Conservation (phyloP, 176 grass and related monocot species). For the Musa troglodytarum region DNA sequence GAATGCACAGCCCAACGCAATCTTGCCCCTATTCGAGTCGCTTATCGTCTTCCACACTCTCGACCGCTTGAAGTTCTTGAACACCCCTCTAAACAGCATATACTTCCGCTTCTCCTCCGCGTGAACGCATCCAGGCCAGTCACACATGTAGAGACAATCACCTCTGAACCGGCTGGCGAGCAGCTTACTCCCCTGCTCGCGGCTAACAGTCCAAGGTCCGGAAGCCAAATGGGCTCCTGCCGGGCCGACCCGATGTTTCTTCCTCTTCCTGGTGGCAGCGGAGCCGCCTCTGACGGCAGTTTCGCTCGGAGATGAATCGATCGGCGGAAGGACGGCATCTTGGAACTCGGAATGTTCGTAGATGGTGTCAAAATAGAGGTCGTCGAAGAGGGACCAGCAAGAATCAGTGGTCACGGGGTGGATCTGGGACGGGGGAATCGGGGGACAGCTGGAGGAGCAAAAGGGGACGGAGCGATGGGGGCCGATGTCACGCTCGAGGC, state of each 20-base stretch:
- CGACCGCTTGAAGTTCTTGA: slow-evolving; percentile 66
- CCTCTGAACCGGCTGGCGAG: slow-evolving; percentile 76
- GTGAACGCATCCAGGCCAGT: slow-evolving; percentile 89
- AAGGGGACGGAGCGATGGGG: slow-evolving; percentile 36
- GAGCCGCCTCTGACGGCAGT: neutral
- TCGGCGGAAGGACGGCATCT: slow-evolving; percentile 6
- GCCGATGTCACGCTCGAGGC: slow-evolving; percentile 83
- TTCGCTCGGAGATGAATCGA: neutral
- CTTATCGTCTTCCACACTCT: slow-evolving; percentile 63
- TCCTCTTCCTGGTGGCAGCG: slow-evolving; percentile 12
- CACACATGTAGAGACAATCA: slow-evolving; percentile 84
- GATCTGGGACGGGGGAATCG: neutral
- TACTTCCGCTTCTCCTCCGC: slow-evolving; percentile 79
- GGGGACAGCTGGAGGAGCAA: neutral
- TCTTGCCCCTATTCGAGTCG: slow-evolving; percentile 50
- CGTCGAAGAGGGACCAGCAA: slow-evolving; percentile 77
- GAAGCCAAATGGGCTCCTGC: slow-evolving; percentile 60
- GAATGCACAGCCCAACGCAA: slow-evolving; percentile 72
- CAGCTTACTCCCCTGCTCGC: slow-evolving; percentile 84
- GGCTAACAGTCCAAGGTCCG: slow-evolving; percentile 63
- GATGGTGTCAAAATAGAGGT: slow-evolving; percentile 72
- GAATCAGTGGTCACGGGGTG: neutral
- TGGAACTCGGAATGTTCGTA: slow-evolving; percentile 62
- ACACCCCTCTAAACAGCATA: slow-evolving; percentile 96
- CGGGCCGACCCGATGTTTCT: slow-evolving; percentile 40